phyloP scores from a whole-genome alignment of 306 rosid genomes.

The Casuarina cunninghamiana region DNA sequence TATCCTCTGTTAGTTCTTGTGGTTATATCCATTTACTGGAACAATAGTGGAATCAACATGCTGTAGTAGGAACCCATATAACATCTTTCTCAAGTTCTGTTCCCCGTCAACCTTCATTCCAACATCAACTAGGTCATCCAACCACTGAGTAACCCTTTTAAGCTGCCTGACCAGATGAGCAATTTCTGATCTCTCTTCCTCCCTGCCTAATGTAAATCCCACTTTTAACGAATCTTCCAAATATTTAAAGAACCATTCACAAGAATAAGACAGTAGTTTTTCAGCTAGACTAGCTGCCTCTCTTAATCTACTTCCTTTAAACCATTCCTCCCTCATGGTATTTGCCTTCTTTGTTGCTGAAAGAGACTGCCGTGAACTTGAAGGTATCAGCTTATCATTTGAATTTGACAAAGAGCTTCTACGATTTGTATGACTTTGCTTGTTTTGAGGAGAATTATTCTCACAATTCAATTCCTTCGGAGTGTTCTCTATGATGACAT shows the following conservation, averaged over 20 bases:
- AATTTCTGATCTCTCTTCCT: slow-evolving; percentile 32
- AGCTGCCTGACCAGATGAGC: slow-evolving; percentile 63
- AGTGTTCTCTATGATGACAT: slow-evolving; percentile 41
- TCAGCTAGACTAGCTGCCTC: slow-evolving; percentile 47
- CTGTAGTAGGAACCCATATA: slow-evolving; percentile 53
- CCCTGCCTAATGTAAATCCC: slow-evolving; percentile 46
- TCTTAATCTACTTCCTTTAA: slow-evolving; percentile 38
- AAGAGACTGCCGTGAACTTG: slow-evolving; percentile 29
- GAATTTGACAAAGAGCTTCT: slow-evolving; percentile 28
- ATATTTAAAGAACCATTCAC: slow-evolving; percentile 67
- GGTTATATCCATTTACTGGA: slow-evolving; percentile 26
- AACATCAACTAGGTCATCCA: slow-evolving; percentile 42
- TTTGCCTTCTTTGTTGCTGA: slow-evolving; percentile 32
- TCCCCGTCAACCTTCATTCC: slow-evolving; percentile 41
- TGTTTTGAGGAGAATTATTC: slow-evolving; percentile 32
- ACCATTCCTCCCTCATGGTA: slow-evolving; percentile 29
- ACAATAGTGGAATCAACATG: slow-evolving; percentile 43
- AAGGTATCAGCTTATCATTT: slow-evolving; percentile 25
- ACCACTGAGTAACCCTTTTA: slow-evolving; percentile 61
- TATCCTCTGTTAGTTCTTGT: slow-evolving; percentile 30
- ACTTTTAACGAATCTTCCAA: slow-evolving; percentile 48
- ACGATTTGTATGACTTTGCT: slow-evolving; percentile 32
- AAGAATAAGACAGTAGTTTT: slow-evolving; percentile 50
- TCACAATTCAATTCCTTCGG: slow-evolving; percentile 13
- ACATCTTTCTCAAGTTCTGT: slow-evolving; percentile 48